Evolutionary conservation across 495 filamentous ascomycete genomes (phyloP).

Genomic region (Rhizodiscina lignyota): DNA sequence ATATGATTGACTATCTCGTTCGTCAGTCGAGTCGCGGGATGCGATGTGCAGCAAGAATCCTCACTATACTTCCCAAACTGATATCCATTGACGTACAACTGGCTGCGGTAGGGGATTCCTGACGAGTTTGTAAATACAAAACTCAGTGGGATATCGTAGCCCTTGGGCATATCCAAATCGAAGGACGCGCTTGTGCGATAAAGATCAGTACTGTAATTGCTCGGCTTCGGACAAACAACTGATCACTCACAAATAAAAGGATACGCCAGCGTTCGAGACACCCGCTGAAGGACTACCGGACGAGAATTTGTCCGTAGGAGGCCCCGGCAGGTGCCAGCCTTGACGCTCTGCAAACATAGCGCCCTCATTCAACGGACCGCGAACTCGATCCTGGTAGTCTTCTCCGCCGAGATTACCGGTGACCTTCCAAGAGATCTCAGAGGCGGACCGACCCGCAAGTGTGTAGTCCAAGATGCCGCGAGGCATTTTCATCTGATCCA

Average conservation of each 20-base stretch:
- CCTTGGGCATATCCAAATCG: conserved; percentile 18
- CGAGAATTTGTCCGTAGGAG: conserved; percentile 30
- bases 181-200: too few relatives aligned
- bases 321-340: conserved; percentile 49
- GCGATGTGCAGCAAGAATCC: too few relatives aligned
- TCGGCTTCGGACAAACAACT: too few relatives aligned
- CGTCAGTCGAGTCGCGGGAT: too few relatives aligned
- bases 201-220: too few relatives aligned
- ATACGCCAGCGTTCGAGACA: too few relatives aligned
- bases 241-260: too few relatives aligned
- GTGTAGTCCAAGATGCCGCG: conserved; percentile 50
- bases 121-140: conserved; percentile 19
- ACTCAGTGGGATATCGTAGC: conserved; percentile 24
- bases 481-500: conserved; percentile 49
- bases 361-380: conserved; percentile 67
- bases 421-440: conserved; percentile 51
- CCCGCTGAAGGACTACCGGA: too few relatives aligned
- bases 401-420: conserved; percentile 71
- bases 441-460: conserved; percentile 27
- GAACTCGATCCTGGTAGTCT: conserved; percentile 42
- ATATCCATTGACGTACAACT: conserved; percentile 63
- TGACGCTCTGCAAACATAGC: conserved; percentile 55
- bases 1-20: conserved; percentile 47
- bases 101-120: conserved; percentile 13
- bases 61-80: conserved; percentile 58